phyloP scores from a whole-genome alignment of 1,284 basidiomycete species.

The Schizophyllum commune region DNA sequence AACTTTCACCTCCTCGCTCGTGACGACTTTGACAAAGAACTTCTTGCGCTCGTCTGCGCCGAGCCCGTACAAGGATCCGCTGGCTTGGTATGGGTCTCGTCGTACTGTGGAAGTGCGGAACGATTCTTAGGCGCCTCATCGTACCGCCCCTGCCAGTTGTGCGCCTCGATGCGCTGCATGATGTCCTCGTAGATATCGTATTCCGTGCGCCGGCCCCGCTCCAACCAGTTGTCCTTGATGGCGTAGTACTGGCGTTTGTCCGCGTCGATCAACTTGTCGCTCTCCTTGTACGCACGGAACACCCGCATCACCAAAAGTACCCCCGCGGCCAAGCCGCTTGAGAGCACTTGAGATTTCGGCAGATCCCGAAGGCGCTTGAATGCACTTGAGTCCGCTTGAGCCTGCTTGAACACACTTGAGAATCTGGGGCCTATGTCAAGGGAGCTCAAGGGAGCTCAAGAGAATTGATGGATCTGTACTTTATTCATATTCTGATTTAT shows the following conservation, averaged over 20 bases:
- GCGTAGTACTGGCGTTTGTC: not conserved
- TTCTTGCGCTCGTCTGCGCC: not conserved
- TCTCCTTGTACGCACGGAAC: too few species aligned
- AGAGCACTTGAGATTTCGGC: too few species aligned
- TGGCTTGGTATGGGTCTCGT: not conserved
- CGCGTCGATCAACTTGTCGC: too few species aligned
- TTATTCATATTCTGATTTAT: too few species aligned
- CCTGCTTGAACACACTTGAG: too few species aligned
- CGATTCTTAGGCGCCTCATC: not conserved
- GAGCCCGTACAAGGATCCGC: not conserved
- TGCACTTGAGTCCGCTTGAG: too few species aligned
- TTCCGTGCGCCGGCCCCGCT: not conserved
- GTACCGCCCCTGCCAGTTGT: not conserved
- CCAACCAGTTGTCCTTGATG: not conserved
- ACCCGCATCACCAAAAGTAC: too few species aligned
- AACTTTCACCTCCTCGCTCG: not conserved
- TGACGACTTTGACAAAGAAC: not conserved
- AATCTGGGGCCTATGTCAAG: too few species aligned
- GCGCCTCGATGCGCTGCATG: not conserved
- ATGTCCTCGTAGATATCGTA: not conserved
- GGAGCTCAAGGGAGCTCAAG: too few species aligned
- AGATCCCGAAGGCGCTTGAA: too few species aligned
- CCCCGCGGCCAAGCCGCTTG: too few species aligned
- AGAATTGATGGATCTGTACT: too few species aligned
- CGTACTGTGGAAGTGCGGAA: not conserved